Base-by-base conservation (phyloP, 345 rosid genomes). In the Heritiera fomes region DNA sequence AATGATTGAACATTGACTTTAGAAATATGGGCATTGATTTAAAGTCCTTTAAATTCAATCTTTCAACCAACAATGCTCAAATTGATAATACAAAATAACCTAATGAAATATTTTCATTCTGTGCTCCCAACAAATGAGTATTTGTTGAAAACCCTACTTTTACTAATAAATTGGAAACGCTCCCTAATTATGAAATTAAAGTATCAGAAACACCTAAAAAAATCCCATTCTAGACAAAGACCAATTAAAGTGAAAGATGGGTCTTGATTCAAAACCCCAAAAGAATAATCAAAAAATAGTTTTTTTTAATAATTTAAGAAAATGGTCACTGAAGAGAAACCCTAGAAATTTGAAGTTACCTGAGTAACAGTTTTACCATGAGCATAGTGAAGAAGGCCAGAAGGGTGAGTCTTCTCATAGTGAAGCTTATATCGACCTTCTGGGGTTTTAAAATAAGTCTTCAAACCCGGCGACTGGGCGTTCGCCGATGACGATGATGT, bases 351-450 rank as follows among this genome's bases (percentile, higher is more conserved):
- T 38, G 32, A 75, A 76, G 76, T 61, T 50, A 91, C 99, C 98
- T 97, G 99, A 78, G 98, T 93, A 62, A 91, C 98, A 8, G 97
- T 97, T 88, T 97, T 97, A 38, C 98, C 98, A 73, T 97, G 98
- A 61, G 97, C 92, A 60, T 91, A 94, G 87, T 94, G 98, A 84
- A 97, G 98, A 66, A 94, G 91, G 62, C 98, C 93, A 40, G 99
- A 89, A 38, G 98, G 95, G 72, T 94, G 94, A 15, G 98, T 93
- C 85, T 97, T 97, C 86, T 94, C 99, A 73, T 90, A 92, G 84
- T 91, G 98, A 80, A 97, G 98, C 88, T 97, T 97, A 75, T 97
- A 97, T 60, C 97, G 90, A 11, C 99, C 99, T 75, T 97, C 99
- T 2, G 97, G 98, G 62, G 99, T 93, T 86, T 97, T 97, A 86